Conservation (phyloP, 129 eudicot species). For the Logfia minima region DNA sequence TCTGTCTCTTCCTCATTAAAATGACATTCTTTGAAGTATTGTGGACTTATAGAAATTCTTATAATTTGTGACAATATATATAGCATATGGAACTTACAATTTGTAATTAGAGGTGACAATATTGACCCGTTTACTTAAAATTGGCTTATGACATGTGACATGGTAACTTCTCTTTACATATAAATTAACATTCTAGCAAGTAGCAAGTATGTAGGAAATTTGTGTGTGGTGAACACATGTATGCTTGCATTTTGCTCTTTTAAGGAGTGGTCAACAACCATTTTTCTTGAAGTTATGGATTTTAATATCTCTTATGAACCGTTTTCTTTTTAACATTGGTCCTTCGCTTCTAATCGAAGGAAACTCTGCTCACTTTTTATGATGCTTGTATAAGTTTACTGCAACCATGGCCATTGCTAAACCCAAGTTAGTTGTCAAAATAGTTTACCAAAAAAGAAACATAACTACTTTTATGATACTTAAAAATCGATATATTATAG, state of each 20-base stretch:
- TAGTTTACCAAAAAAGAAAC: neutral
- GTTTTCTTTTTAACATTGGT: slow-evolving; percentile 8
- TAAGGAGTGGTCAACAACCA: slow-evolving; percentile 4
- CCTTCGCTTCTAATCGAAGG: slow-evolving; percentile 1
- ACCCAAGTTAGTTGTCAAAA: neutral
- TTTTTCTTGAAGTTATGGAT: slow-evolving; percentile 13
- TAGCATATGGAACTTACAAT: neutral
- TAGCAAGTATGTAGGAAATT: neutral
- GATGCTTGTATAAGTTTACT: neutral
- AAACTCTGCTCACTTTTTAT: neutral
- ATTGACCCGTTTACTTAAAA: neutral
- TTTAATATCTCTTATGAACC: neutral
- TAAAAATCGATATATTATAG: neutral
- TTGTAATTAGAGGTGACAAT: neutral
- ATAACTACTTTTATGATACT: neutral
- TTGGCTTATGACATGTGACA: too few relatives aligned
- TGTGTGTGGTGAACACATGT: neutral
- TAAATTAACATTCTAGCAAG: neutral
- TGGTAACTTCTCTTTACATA: too few relatives aligned
- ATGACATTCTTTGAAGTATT: neutral
- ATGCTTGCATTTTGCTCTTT: slow-evolving; percentile 13
- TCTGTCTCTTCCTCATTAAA: neutral
- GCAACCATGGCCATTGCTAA: neutral
- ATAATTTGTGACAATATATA: neutral
- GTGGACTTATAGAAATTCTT: neutral